Conservation (phyloP, 2,329 filamentous ascomycete species). For the Penicillium sp. region DNA sequence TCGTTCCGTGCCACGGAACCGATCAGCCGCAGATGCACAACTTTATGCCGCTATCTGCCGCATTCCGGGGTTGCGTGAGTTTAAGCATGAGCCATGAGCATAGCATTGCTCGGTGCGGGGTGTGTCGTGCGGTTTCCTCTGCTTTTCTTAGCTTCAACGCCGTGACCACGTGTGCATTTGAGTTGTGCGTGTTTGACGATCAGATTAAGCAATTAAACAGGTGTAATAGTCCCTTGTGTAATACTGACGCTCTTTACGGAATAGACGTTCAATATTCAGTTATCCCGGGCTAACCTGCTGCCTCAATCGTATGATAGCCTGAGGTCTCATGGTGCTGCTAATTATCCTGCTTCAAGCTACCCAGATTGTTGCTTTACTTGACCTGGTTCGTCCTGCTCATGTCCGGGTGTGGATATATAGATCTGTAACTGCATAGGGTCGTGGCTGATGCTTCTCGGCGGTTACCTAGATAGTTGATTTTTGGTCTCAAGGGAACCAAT, state of each 20-base stretch:
- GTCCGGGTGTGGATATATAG: no score
- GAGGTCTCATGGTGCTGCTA: no score
- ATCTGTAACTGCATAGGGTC: no score
- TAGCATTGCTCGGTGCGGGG: neutral
- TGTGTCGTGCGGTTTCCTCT: neutral
- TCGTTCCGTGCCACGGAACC: neutral
- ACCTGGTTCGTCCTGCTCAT: no score
- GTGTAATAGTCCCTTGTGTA: neutral
- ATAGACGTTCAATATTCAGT: neutral
- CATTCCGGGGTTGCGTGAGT: neutral
- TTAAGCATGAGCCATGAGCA: neutral
- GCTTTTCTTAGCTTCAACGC: neutral
- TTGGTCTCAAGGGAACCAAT: no score
- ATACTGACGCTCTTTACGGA: neutral
- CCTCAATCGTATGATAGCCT: neutral
- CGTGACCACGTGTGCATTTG: neutral
- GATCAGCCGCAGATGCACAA: neutral
- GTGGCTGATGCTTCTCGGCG: no score
- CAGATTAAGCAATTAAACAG: neutral
- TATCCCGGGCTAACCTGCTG: no score
- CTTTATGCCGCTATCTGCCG: neutral
- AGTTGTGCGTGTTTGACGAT: neutral
- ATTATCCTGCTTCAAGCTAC: no score
- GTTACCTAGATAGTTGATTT: no score
- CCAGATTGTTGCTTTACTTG: no score